These are phyloP conservation scores for Baeospora myosura DNA, from an alignment of 1,284 basidiomycete species.

Conservation along the genomic window DNA sequence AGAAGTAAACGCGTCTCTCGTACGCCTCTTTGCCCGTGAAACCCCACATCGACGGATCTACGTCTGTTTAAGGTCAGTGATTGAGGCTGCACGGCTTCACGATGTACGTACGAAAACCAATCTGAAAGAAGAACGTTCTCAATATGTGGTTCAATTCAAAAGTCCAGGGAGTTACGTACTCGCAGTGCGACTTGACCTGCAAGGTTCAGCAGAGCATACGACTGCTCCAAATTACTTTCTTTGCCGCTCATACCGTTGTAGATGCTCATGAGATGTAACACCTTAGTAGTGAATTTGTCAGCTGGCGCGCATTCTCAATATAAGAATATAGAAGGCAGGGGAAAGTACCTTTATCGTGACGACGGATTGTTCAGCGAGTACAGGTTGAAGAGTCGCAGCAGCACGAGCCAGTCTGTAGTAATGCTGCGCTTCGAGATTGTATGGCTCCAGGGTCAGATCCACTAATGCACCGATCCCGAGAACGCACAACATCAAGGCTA, in stretches of 20 bases:
- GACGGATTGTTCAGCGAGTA: constrained; percentile 35
- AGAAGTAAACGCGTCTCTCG: constrained; percentile 47
- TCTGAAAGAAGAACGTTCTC: constrained; percentile 26
- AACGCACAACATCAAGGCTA: constrained; percentile 42
- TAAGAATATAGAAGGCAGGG: not conserved
- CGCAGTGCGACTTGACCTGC: constrained; percentile 38
- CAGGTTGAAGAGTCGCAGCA: constrained; percentile 37
- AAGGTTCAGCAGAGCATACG: constrained; percentile 38
- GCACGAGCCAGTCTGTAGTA: constrained; percentile 45
- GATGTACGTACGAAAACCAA: constrained; percentile 37
- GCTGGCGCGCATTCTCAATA: constrained; percentile 3
- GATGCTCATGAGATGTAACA: constrained; percentile 43
- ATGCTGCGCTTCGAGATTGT: constrained; percentile 46
- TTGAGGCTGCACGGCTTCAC: not conserved
- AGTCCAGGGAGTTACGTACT: constrained; percentile 15
- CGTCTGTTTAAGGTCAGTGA: constrained; percentile 27
- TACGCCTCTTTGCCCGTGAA: constrained; percentile 42
- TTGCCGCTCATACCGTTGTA: constrained; percentile 48
- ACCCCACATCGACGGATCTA: constrained; percentile 48
- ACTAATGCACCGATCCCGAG: constrained; percentile 44
- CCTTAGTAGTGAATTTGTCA: constrained; percentile 16
- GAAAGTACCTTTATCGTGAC: constrained; percentile 36
- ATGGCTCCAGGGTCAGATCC: constrained; percentile 39
- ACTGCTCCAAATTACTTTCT: constrained; percentile 40
- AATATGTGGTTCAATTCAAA: constrained; percentile 3